Evolutionary conservation across 2,329 filamentous ascomycete species (phyloP), one percentile per base, ranked within the genome.

Genomic region (Dendryphion nanum): DNA sequence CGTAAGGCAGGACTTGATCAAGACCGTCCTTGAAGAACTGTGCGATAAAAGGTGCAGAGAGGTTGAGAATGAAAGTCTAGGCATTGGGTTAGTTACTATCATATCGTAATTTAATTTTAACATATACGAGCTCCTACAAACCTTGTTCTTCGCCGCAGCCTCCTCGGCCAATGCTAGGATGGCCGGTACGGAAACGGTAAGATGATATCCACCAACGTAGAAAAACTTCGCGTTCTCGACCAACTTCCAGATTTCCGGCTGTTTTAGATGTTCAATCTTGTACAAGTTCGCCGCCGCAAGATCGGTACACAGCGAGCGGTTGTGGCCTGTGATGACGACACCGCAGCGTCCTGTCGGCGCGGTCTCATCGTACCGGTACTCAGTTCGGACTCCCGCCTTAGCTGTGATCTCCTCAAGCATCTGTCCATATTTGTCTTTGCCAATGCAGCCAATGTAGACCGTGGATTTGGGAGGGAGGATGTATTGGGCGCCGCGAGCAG

Each of bases 21-120:
- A 98, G 81, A 50, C 82, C 86, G 34, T 96, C 90, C 78, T 96
- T 96, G 85, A 97, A 98, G 79, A 96, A 95, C 66, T 95, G 86
- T 26, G 85, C 76, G 61, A 98, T 95, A 77, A 98, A 98, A 43
- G 93, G 93, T 6, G 93, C 93, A 35, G 89, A 93, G 45, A 98
- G 81, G 54, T 89, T 94, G 55, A 98, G 82, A 57, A 90, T 81
- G 69, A 97, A 95, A 46, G 77, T 64, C 77, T 79, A 44, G 4
- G n/a, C n/a, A n/a, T 33, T 19, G 5, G 12, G 26, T 55, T 16
- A 55, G 41, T n/a, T n/a, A n/a, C 29, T 30, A 4, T 12, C 2
- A n/a, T 12, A 6, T 6, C 2, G 15, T 14, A 26, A 24, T 26
- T 14, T 17, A 8, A 15, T 18, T n/a, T 17, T 17, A n/a, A n/a